Evolutionary conservation across 257 asterid species (phyloP), one percentile per base, ranked within the genome.

Genomic region (Solanum lignicaule): DNA sequence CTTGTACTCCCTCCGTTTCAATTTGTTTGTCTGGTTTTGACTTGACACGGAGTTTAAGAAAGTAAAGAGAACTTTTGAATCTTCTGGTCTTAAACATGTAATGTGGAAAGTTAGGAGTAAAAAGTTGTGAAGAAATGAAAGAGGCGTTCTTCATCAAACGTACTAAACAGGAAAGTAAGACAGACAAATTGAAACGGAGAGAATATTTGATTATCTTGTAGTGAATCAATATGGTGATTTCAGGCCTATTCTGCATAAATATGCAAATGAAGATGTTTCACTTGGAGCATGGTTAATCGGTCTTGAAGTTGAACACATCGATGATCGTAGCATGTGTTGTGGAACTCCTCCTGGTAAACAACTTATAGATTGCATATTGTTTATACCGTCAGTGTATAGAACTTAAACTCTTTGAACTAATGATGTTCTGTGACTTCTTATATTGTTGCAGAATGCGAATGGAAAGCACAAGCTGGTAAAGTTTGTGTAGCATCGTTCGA

Each of bases 251-350:
- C 89, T 93, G 52, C 96, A 93, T 89, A 92, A 91, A 79, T 93
- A 88, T 87, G 96, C 95, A 48, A 94, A 94, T 20, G 96, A 94
- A 91, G 96, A 94, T 35, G 95, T 94, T 25, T 90, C 95, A 3
- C 92, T 94, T 23, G 96, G 96, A 15, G 89, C 95, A 2, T 94
- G 96, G 94, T 85, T 93, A 43, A 92, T 92, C 29, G 96, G 96
- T 31, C 96, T 94, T 33, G 94, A 94, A 23, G 93, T 92, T 18
- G 93, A 90, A 88, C 95, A 93, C 58, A 73, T 93, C 46, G 89
- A 93, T 84, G 96, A 93, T 29, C 90, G 87, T 35, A 91, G 85
- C 88, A 88, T 94, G 94, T 94, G 96, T 78, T 94, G 96, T 73
- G 93, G 92, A 84, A 92, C 93, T 81, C 93, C 93, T 72, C 91